A percentile compares a stretch with the other conserved stretches of the same genome.
Conservation (phyloP, 2,329 filamentous ascomycete genomes). For the Arachnopeziza araneosa region DNA sequence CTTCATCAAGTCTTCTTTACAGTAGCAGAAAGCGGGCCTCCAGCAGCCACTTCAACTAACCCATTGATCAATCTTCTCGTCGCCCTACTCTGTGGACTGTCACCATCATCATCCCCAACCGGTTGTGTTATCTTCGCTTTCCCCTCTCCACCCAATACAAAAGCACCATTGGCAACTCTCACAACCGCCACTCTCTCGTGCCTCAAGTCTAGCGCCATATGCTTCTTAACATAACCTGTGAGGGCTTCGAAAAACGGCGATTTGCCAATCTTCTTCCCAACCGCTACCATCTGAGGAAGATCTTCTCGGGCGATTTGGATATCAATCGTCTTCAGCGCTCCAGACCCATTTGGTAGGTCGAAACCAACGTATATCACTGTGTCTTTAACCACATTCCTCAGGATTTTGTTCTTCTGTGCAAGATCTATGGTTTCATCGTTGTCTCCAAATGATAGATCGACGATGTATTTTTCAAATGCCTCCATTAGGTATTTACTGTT, state of each 20-base stretch:
- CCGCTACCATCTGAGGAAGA: conserved; percentile 28
- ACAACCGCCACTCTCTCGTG: conserved; percentile 36
- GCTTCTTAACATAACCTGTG: conserved; percentile 32
- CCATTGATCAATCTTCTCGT: conserved; percentile 19
- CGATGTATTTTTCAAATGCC: conserved; percentile 27
- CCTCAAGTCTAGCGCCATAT: conserved; percentile 36
- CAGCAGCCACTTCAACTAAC: conserved; percentile 16
- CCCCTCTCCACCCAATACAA: conserved; percentile 35
- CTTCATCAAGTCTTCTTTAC: not conserved
- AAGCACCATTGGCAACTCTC: conserved; percentile 37
- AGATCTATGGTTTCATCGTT: conserved; percentile 13
- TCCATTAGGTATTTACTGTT: conserved; percentile 32
- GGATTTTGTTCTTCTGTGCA: conserved; percentile 5
- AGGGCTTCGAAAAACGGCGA: conserved; percentile 37
- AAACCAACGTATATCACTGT: conserved; percentile 26
- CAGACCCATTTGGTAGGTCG: conserved; percentile 17
- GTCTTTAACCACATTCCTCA: conserved; percentile 25
- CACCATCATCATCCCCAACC: conserved; percentile 7
- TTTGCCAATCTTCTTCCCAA: conserved; percentile 18
- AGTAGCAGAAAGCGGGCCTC: not conserved
- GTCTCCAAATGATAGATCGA: conserved; percentile 19
- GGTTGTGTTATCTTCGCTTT: conserved; percentile 35
- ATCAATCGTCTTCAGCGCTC: conserved; percentile 36
- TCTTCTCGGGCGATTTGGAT: conserved; percentile 38
- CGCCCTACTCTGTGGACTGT: conserved; percentile 17